These are phyloP conservation scores for Purpureocillium takamizusanense DNA, from an alignment of 2,329 filamentous ascomycete species.

Conservation along the genomic window DNA sequence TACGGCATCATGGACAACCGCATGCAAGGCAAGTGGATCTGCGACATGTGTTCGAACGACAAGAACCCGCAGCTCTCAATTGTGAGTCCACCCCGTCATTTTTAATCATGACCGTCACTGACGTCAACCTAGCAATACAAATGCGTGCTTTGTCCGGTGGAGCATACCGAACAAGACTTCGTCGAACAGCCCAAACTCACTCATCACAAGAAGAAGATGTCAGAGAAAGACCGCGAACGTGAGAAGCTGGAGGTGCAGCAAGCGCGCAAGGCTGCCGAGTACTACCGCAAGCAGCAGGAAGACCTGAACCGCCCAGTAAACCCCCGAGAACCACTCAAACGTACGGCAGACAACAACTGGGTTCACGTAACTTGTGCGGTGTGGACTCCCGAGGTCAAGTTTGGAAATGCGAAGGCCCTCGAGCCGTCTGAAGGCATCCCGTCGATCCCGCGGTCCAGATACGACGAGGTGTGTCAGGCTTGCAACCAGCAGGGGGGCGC, in stretches of 20 bases:
- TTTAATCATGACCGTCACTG: slow-evolving; percentile 6
- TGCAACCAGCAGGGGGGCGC: slow-evolving; percentile 72
- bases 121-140: slow-evolving; percentile 57
- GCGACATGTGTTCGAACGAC: slow-evolving; percentile 93
- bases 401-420: slow-evolving; percentile 73
- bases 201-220: slow-evolving; percentile 71
- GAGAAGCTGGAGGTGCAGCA: slow-evolving; percentile 80
- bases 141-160: slow-evolving; percentile 84
- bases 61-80: slow-evolving; percentile 89
- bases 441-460: slow-evolving; percentile 63
- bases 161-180: slow-evolving; percentile 72
- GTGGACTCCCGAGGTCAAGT: slow-evolving; percentile 88
- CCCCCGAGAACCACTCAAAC: slow-evolving; percentile 85
- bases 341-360: slow-evolving; percentile 96
- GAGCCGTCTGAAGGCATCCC: slow-evolving; percentile 86
- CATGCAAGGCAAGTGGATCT: slow-evolving; percentile 74
- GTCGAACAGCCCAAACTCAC: slow-evolving; percentile 55
- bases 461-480: slow-evolving; percentile 71
- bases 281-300: slow-evolving; percentile 74
- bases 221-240: slow-evolving; percentile 82
- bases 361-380: slow-evolving; percentile 90
- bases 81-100: slow-evolving; percentile 37
- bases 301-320: slow-evolving; percentile 74
- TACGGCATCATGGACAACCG: slow-evolving; percentile 76
- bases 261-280: slow-evolving; percentile 68